These are phyloP conservation scores for Cryptococcus sp. DNA, from an alignment of 1,284 basidiomycete species.

Conservation along the genomic window DNA sequence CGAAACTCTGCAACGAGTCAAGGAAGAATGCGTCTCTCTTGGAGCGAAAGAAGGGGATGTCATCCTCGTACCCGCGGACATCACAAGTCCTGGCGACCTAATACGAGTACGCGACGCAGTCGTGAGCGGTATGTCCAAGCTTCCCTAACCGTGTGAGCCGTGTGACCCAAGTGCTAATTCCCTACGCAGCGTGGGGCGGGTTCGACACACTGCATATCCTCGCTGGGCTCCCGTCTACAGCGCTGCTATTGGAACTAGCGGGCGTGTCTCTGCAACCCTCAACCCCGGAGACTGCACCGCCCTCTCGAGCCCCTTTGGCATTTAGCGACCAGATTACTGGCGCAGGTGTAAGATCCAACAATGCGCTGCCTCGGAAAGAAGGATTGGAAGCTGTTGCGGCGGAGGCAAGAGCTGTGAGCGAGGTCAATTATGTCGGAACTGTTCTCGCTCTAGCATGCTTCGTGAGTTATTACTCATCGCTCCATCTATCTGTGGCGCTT, in stretches of 20 bases:
- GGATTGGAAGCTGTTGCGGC: conserved; percentile 51
- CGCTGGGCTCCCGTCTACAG: conserved; percentile 82
- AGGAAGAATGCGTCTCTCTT: conserved; percentile 60
- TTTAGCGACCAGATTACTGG: neutral
- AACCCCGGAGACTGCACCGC: neutral
- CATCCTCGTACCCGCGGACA: conserved; percentile 62
- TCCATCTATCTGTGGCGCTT: neutral
- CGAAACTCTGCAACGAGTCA: conserved; percentile 63
- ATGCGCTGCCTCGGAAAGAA: conserved; percentile 26
- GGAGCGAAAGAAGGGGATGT: conserved; percentile 47
- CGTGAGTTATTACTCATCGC: conserved; percentile 30
- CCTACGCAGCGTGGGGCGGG: conserved; percentile 67
- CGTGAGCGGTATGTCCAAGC: conserved; percentile 58
- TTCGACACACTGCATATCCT: conserved; percentile 81
- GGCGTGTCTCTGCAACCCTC: conserved; percentile 7
- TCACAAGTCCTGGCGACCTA: conserved; percentile 69
- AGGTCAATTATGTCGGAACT: conserved; percentile 57
- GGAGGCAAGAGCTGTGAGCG: conserved; percentile 49
- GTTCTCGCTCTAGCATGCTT: conserved; percentile 55
- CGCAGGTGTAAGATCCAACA: conserved; percentile 1
- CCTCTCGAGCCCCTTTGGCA: conserved; percentile 7
- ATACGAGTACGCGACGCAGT: conserved; percentile 62
- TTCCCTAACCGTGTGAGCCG: neutral
- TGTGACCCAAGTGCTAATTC: neutral
- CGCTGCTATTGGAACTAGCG: conserved; percentile 65